phyloP scores from a whole-genome alignment of 306 rosid species.

The Senna tora region DNA sequence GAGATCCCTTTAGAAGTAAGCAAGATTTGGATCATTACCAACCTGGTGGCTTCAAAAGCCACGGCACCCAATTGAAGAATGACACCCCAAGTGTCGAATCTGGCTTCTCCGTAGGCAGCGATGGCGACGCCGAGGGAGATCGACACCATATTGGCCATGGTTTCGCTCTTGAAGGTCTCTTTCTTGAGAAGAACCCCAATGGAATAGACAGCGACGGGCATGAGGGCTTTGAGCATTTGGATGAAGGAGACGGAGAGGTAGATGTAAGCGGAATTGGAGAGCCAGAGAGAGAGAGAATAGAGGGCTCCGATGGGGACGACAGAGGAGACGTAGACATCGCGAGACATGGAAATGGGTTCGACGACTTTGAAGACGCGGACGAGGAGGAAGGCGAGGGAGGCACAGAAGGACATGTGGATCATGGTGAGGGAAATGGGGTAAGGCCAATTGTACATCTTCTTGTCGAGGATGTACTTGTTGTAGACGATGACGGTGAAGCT shows the following conservation, averaged over 20 bases:
- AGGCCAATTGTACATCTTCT: conserved; percentile 70
- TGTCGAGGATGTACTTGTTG: conserved; percentile 79
- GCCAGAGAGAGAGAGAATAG: conserved; percentile 67
- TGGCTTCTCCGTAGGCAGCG: conserved; percentile 67
- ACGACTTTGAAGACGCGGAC: conserved; percentile 57
- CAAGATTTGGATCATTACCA: conserved; percentile 66
- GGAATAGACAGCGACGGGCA: conserved; percentile 72
- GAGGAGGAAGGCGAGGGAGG: conserved; percentile 59
- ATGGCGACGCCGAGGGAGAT: conserved; percentile 61
- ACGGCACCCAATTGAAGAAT: conserved; percentile 63
- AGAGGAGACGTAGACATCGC: conserved; percentile 59
- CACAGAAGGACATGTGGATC: conserved; percentile 70
- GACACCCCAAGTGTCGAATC: conserved; percentile 65
- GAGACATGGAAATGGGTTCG: conserved; percentile 66
- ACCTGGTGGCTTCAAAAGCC: conserved; percentile 65
- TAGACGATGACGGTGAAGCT: conserved; percentile 71
- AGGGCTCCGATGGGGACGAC: conserved; percentile 71
- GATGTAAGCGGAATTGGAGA: conserved; percentile 67
- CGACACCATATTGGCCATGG: conserved; percentile 67
- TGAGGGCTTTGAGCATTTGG: conserved; percentile 69
- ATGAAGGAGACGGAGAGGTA: conserved; percentile 71
- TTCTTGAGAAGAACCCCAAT: conserved; percentile 58
- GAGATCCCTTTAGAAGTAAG: conserved; percentile 69
- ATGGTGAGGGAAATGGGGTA: conserved; percentile 70
- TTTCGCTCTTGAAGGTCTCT: conserved; percentile 53